Evolutionary conservation across 441 rosid species (phyloP), one percentile per base, ranked within the genome.

Genomic region (Aleurites moluccanus): DNA sequence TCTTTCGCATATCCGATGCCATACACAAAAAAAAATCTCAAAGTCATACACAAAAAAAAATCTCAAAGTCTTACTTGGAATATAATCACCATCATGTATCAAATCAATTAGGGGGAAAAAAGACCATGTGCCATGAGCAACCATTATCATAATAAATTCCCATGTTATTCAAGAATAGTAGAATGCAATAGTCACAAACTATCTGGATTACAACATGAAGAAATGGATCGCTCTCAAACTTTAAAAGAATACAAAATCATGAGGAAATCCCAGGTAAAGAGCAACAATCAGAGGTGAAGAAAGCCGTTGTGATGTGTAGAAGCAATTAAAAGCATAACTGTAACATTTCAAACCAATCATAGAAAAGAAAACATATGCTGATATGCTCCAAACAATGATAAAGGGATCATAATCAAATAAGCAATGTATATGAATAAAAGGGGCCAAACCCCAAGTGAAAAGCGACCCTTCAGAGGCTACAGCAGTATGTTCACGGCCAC

Each of bases 391-490:
- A 40, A 47, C 42, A 49, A 56, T 59, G 44, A 38, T 44, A 28
- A 44, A 35, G 40, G 2, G 20, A 10, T 10, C 40, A 44, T 16
- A 57, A 61, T 8, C 5, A 70, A 42, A 74, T 4, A 68, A 66
- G 9, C 35, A 55, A 49, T 27, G 23, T 11, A 60, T 27, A 35
- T 13, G 18, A 63, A 28, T 35, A 20, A 52, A 28, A 61, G 64
- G 64, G 35, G 15, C 8, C 64, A 61, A 61, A 95, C 97, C 99
- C 98, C 99, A 92, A 56, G 97, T 93, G 85, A 96, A 96, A 81
- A 96, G 98, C 42, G 97, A 87, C 66, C 98, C 99, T 82, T 96
- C 98, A 10, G 98, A 93, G 75, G 98, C 97, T 69, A 92, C 97
- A 0, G 98, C 94, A 0, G 99, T 93, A 65, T 96, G 98, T 81